phyloP scores from a whole-genome alignment of 2,329 filamentous ascomycete genomes.

The Arthrobotrys pseudoclavata region DNA sequence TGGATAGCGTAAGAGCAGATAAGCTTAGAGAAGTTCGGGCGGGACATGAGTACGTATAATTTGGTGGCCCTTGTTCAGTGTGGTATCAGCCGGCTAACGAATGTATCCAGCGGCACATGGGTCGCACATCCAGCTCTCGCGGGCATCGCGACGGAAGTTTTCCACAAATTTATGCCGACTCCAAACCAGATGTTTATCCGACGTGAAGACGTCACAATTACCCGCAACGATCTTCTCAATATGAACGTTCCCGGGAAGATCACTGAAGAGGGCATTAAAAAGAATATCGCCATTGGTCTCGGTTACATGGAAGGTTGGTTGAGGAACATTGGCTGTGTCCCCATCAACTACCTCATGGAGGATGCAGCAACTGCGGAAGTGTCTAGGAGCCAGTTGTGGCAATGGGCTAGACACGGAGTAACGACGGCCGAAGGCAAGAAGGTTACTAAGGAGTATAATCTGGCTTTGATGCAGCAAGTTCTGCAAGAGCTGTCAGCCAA shows the following conservation, averaged over 20 bases:
- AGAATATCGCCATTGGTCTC: slow-evolving; percentile 96
- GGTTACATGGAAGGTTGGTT: slow-evolving; percentile 99
- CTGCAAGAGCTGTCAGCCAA: slow-evolving; percentile 80
- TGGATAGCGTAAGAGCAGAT: slow-evolving; percentile 92
- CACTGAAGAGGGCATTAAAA: slow-evolving; percentile 94
- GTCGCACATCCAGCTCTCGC: slow-evolving; percentile 96
- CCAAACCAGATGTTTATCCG: slow-evolving; percentile 95
- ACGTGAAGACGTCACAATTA: slow-evolving; percentile 88
- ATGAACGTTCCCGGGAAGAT: slow-evolving; percentile 96
- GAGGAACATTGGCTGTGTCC: slow-evolving; percentile 92
- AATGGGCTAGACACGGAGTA: slow-evolving; percentile 84
- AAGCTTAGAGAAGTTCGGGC: slow-evolving; percentile 96
- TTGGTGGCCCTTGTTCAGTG: neutral
- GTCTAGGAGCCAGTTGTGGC: slow-evolving; percentile 85
- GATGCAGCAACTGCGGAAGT: slow-evolving; percentile 98
- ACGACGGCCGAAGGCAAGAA: slow-evolving; percentile 88
- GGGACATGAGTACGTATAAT: slow-evolving; percentile 81
- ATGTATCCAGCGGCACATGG: slow-evolving; percentile 75
- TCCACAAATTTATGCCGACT: slow-evolving; percentile 98
- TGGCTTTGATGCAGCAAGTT: slow-evolving; percentile 88
- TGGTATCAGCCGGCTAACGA: slow-evolving; percentile 1
- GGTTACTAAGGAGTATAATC: slow-evolving; percentile 91
- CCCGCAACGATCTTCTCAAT: slow-evolving; percentile 91
- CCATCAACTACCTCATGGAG: slow-evolving; percentile 99
- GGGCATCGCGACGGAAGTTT: slow-evolving; percentile 87